Conservation (phyloP, 78 protist species). For the Tieghemostelium lacteum region DNA sequence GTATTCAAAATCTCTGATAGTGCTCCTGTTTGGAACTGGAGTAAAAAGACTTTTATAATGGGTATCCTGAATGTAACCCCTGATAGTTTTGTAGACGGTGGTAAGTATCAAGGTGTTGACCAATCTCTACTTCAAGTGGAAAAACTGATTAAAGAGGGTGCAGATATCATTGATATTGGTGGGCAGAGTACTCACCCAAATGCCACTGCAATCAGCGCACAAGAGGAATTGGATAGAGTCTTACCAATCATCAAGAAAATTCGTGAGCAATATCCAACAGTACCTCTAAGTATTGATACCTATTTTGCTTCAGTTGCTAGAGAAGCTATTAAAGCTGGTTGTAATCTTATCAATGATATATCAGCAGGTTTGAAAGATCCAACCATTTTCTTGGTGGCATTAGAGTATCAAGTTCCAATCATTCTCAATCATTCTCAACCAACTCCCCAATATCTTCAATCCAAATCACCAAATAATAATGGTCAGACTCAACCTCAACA, state of each 20-base stretch:
- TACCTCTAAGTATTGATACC: constrained; percentile 78
- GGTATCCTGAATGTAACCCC: constrained; percentile 89
- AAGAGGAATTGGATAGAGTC: constrained; percentile 75
- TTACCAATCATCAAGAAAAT: constrained; percentile 65
- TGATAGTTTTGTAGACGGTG: constrained; percentile 89
- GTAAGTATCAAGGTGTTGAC: constrained; percentile 13
- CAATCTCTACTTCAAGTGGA: neutral
- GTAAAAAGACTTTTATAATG: constrained; percentile 79
- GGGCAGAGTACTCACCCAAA: constrained; percentile 87
- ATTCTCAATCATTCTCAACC: constrained; percentile 70
- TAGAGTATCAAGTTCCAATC: constrained; percentile 53
- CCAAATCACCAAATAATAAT: constrained; percentile 3
- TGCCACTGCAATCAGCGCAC: constrained; percentile 46
- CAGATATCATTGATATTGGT: constrained; percentile 86
- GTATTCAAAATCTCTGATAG: neutral
- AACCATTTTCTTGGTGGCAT: constrained; percentile 49
- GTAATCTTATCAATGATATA: constrained; percentile 84
- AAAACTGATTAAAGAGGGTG: constrained; percentile 35
- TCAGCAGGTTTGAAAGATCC: constrained; percentile 62
- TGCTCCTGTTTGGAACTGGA: constrained; percentile 16
- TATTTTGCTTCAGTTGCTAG: constrained; percentile 69
- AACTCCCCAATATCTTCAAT: constrained; percentile 64
- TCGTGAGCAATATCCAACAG: constrained; percentile 9
- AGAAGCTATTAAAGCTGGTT: constrained; percentile 55
- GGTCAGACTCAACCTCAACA: neutral